These are phyloP conservation scores for Heimioporus sp. DNA, from an alignment of 768 basidiomycete genomes.

Conservation along the genomic window DNA sequence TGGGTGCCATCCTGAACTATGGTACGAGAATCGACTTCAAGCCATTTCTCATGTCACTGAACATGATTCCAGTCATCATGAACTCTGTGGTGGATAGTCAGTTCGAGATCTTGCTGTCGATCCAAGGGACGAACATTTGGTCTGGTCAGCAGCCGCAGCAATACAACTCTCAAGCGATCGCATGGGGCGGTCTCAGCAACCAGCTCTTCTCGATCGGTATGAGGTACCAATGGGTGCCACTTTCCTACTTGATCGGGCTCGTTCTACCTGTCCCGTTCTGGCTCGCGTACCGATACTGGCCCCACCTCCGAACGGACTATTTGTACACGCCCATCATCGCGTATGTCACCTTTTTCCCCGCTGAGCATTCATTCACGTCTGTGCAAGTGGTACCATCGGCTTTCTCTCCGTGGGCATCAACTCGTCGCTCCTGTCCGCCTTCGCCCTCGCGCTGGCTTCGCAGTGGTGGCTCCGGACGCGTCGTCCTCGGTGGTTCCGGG, in stretches of 20 bases:
- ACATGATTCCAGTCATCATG: constrained; percentile 48
- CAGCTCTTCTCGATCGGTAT: constrained; percentile 31
- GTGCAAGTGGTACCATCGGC: constrained; percentile 7
- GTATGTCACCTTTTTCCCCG: constrained; percentile 10
- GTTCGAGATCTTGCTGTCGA: constrained; percentile 47
- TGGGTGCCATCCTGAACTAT: constrained; percentile 49
- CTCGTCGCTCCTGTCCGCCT: constrained; percentile 18
- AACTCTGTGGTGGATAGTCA: constrained; percentile 54
- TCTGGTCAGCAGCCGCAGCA: constrained; percentile 30
- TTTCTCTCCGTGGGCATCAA: constrained; percentile 28
- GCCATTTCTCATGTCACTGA: neutral
- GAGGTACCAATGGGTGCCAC: constrained; percentile 41
- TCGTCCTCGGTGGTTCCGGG: constrained; percentile 34
- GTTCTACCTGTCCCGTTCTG: constrained; percentile 41
- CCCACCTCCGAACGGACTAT: constrained; percentile 26
- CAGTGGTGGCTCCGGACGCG: constrained; percentile 40
- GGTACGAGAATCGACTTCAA: constrained; percentile 25
- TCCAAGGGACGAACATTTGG: constrained; percentile 48
- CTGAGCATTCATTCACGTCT: neutral
- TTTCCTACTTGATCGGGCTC: constrained; percentile 34
- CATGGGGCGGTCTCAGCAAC: constrained; percentile 39
- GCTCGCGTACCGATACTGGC: constrained; percentile 36
- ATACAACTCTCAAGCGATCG: too few species aligned
- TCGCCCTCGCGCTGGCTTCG: constrained; percentile 28
- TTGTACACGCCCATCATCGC: constrained; percentile 31